Percentiles rank a stretch among this genome's conserved stretches.
Evolutionary conservation across 2,329 filamentous ascomycete species (phyloP).

Genomic region (Paradendryphiella salina): DNA sequence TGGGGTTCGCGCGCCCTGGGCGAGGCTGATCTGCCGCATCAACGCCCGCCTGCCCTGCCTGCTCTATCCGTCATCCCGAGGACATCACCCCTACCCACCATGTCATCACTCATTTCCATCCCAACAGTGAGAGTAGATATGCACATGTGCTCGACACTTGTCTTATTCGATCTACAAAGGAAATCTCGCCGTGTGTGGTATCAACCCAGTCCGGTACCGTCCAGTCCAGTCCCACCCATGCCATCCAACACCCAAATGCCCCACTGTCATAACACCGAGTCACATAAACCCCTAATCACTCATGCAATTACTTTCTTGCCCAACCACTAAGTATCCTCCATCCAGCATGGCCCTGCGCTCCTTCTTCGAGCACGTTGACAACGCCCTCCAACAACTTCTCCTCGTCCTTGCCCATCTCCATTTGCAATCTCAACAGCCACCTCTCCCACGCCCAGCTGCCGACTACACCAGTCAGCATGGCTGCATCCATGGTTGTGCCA

Average conservation of each 20-base stretch:
- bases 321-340: slow-evolving; percentile 64
- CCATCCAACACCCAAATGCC: slow-evolving; percentile 1
- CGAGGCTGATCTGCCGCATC: slow-evolving; percentile 27
- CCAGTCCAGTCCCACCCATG: slow-evolving; percentile 8
- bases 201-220: slow-evolving; percentile 23
- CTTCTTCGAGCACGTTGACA: slow-evolving; percentile 62
- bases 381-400: slow-evolving; percentile 59
- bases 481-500: slow-evolving; percentile 65
- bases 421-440: slow-evolving; percentile 87
- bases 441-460: slow-evolving; percentile 94
- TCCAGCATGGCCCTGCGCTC: slow-evolving; percentile 59
- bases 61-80: background rate
- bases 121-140: background rate
- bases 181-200: slow-evolving; percentile 34
- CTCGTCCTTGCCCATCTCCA: slow-evolving; percentile 75
- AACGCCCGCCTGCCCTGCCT: slow-evolving; percentile 5
- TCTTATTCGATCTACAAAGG: slow-evolving; percentile 28
- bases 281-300: background rate
- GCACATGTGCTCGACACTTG: slow-evolving; percentile 13
- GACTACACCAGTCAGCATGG: slow-evolving; percentile 76
- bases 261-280: slow-evolving; percentile 7
- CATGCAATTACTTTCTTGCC: slow-evolving; percentile 43
- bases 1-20: slow-evolving; percentile 20
- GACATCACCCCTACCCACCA: background rate
- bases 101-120: background rate